phyloP scores from a whole-genome alignment of 495 filamentous ascomycete genomes.

The Penicillium salamii region DNA sequence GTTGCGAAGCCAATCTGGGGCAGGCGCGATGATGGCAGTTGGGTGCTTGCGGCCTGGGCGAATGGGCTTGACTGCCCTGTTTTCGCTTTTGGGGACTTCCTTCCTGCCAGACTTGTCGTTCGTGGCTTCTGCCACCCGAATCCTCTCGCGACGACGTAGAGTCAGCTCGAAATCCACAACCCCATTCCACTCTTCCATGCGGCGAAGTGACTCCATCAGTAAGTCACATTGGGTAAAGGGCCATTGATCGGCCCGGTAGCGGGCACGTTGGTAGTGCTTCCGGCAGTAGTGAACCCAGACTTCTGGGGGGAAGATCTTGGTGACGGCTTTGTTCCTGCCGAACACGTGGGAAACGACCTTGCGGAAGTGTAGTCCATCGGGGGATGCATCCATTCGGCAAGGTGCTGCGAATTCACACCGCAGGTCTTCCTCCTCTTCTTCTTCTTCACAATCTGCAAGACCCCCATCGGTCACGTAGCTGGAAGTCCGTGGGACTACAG shows the following conservation, averaged over 20 bases:
- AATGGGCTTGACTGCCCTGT: no score
- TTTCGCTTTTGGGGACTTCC: background rate
- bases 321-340: slow-evolving; percentile 81
- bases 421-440: background rate
- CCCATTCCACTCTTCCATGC: slow-evolving; percentile 58
- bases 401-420: slow-evolving; percentile 20
- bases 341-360: slow-evolving; percentile 85
- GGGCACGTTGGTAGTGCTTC: slow-evolving; percentile 78
- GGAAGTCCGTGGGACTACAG: no score
- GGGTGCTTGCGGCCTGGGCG: slow-evolving; percentile 20
- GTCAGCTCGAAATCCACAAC: slow-evolving; percentile 34
- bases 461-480: no score
- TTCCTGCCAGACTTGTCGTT: background rate
- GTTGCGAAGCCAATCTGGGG: slow-evolving; percentile 32
- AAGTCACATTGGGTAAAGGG: slow-evolving; percentile 57
- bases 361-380: slow-evolving; percentile 36
- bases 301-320: slow-evolving; percentile 59
- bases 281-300: slow-evolving; percentile 75
- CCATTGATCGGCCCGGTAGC: slow-evolving; percentile 64
- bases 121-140: slow-evolving; percentile 3
- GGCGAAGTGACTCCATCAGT: slow-evolving; percentile 54
- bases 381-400: slow-evolving; percentile 15
- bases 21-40: slow-evolving; percentile 19
- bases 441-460: no score
- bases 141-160: slow-evolving; percentile 21